Percentiles rank a stretch among this genome's conserved stretches.
These are phyloP conservation scores for Pestalotiopsis fici DNA, from an alignment of 2,329 filamentous ascomycete genomes.

Conservation along the genomic window DNA sequence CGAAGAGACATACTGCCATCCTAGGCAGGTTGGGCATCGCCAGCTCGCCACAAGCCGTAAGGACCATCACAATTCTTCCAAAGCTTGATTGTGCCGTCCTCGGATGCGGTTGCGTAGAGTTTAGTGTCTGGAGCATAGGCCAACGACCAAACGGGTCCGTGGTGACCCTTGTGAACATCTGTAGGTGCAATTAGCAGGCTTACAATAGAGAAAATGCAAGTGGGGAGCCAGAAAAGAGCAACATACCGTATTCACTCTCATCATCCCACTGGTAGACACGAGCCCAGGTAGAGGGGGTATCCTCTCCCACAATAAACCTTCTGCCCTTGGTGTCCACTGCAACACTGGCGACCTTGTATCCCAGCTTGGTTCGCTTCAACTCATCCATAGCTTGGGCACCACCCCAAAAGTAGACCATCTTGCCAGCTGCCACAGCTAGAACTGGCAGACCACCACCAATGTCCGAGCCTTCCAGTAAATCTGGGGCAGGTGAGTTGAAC, in stretches of 20 bases:
- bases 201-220: neutral
- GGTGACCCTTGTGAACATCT: slow-evolving; percentile 96
- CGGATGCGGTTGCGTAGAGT: slow-evolving; percentile 92
- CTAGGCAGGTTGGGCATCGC: slow-evolving; percentile 37
- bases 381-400: slow-evolving; percentile 68
- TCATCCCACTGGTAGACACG: slow-evolving; percentile 88
- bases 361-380: slow-evolving; percentile 78
- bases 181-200: slow-evolving; percentile 18
- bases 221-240: neutral
- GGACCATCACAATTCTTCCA: slow-evolving; percentile 71
- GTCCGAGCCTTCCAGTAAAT: slow-evolving; percentile 59
- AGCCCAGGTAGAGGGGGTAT: slow-evolving; percentile 91
- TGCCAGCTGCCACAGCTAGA: slow-evolving; percentile 89
- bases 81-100: slow-evolving; percentile 97
- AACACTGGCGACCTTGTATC: slow-evolving; percentile 88
- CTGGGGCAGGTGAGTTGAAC: slow-evolving; percentile 68
- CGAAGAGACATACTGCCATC: slow-evolving; percentile 21
- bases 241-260: slow-evolving; percentile 72
- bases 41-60: slow-evolving; percentile 59
- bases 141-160: slow-evolving; percentile 95
- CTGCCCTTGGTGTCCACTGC: slow-evolving; percentile 80
- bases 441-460: slow-evolving; percentile 70
- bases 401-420: slow-evolving; percentile 90
- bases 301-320: slow-evolving; percentile 87
- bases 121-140: slow-evolving; percentile 95